Percentiles rank a stretch among this genome's conserved stretches.
phyloP scores from a whole-genome alignment of 805 yeast genomes.

The Barnettozyma salicaria region DNA sequence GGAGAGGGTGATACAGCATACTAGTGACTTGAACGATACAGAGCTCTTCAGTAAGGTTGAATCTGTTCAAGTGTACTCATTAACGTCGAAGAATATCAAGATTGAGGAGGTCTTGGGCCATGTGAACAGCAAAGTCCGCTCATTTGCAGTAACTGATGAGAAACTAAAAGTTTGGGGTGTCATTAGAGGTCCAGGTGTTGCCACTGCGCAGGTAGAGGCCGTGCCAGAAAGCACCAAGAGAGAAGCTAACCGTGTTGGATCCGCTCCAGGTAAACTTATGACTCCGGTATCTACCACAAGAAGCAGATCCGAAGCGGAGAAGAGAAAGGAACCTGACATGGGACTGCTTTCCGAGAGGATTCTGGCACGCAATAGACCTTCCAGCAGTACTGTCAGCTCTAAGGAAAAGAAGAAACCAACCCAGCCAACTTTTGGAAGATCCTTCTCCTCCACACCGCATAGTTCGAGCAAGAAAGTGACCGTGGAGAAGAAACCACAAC shows the following conservation, averaged over 20 bases:
- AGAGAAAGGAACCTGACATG: slow-evolving; percentile 17
- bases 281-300: no score
- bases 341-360: slow-evolving; percentile 15
- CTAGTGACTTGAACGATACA: slow-evolving; percentile 25
- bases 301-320: slow-evolving; percentile 3
- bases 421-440: slow-evolving; percentile 15
- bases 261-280: not conserved
- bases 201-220: not conserved
- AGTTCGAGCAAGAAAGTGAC: not conserved
- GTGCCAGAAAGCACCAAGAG: not conserved
- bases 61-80: slow-evolving; percentile 36
- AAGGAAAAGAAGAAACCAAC: slow-evolving; percentile 10
- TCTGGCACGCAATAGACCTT: slow-evolving; percentile 12
- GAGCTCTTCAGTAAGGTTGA: slow-evolving; percentile 27
- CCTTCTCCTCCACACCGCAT: no score
- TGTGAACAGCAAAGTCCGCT: slow-evolving; percentile 10
- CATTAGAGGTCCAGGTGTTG: slow-evolving; percentile 21
- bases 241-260: no score
- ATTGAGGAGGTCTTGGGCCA: slow-evolving; percentile 16
- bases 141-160: slow-evolving; percentile 9
- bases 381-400: not conserved
- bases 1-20: slow-evolving; percentile 19
- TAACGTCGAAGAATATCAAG: slow-evolving; percentile 23
- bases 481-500: slow-evolving; percentile 3
- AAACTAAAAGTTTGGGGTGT: slow-evolving; percentile 22